phyloP scores from a whole-genome alignment of 2,329 filamentous ascomycete genomes.

The Blastomyces parvus region DNA sequence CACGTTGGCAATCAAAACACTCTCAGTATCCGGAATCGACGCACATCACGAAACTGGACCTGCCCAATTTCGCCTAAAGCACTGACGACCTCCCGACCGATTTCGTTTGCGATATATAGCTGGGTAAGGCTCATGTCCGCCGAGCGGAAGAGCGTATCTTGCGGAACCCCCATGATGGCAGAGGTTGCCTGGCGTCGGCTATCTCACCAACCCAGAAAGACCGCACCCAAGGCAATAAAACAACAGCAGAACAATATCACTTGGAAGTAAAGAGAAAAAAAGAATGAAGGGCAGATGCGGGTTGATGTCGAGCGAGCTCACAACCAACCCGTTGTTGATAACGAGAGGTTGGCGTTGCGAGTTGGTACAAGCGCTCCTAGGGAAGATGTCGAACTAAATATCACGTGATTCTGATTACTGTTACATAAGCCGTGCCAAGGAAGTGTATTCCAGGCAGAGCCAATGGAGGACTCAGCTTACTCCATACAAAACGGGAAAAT shows the following conservation, averaged over 20 bases:
- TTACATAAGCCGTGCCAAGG: background rate
- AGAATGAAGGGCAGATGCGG: background rate
- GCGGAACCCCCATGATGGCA: slow-evolving; percentile 48
- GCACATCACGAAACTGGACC: slow-evolving; percentile 94
- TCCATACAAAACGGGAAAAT: too few relatives aligned
- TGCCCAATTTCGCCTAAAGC: slow-evolving; percentile 91
- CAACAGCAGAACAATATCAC: background rate
- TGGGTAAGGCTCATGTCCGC: slow-evolving; percentile 99
- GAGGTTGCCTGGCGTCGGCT: background rate
- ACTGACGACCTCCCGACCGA: slow-evolving; percentile 93
- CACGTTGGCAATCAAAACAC: background rate
- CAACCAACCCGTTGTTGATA: background rate
- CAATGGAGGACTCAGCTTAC: too few relatives aligned
- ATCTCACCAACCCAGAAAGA: background rate
- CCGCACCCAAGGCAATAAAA: too few relatives aligned
- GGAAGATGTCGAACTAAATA: background rate
- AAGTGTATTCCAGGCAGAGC: too few relatives aligned
- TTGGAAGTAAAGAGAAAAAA: background rate
- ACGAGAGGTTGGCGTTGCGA: background rate
- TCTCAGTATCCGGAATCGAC: slow-evolving; percentile 25
- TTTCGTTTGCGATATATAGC: slow-evolving; percentile 98
- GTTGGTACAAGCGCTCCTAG: background rate
- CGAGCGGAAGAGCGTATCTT: slow-evolving; percentile 98
- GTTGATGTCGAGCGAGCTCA: background rate
- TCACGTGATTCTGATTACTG: background rate